Evolutionary conservation across 306 rosid genomes (phyloP), one percentile per base, ranked within the genome.

Genomic region (Vigna reflexopilosa): DNA sequence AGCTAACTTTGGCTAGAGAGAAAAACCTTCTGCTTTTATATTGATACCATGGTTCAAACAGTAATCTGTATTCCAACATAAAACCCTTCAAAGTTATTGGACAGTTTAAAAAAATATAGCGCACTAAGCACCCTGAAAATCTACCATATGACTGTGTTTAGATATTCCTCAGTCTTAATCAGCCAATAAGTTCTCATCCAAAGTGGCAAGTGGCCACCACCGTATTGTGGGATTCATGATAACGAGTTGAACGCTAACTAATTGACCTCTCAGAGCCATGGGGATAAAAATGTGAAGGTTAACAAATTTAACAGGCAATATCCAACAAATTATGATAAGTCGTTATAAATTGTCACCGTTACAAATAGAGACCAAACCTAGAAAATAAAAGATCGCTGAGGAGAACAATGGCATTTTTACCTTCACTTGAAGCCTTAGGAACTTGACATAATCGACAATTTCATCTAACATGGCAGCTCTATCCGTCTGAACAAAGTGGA

Each of bases 401-500:
- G 77, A 65, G 63, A 52, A 67, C 12, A 63, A 55, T 61, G 19
- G 57, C 72, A 47, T 66, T 70, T 30, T 70, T 76, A 91, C 99
- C 99, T 95, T 95, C 32, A 95, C 99, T 87, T 95, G 98, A 79
- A 95, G 98, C 86, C 93, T 91, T 74, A 95, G 85, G 87, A 95
- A 95, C 91, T 95, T 95, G 73, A 95, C 98, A 65, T 95, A 95
- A 89, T 95, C 98, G 84, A 92, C 97, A 44, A 95, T 95, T 84
- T 95, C 98, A 81, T 95, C 98, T 12, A 95, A 88, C 98, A 95
- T 95, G 64, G 96, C 98, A 73, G 98, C 98, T 84, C 97, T 92
- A 85, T 95, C 98, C 9, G 97, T 92, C 98, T 95, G 88, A 76
- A 40, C 64, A 55, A 6, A n/a, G 63, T 22, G 64, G 11, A 65